These are phyloP conservation scores for Aspergillus tubingensis DNA, from an alignment of 2,329 filamentous ascomycete species.

Conservation along the genomic window DNA sequence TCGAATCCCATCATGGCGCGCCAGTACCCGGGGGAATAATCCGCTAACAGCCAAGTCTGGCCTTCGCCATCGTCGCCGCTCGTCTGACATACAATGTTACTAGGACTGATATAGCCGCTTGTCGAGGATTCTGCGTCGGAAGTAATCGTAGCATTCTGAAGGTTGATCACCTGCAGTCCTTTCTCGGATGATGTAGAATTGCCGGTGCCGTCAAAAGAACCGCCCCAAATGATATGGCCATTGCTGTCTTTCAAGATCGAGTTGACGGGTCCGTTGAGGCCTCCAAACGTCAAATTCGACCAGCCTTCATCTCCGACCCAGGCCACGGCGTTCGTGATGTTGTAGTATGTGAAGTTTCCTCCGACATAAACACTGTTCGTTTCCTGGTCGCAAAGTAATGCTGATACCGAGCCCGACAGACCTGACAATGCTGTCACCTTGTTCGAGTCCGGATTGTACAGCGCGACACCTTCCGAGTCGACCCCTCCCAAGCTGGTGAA, in stretches of 20 bases:
- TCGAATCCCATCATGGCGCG: constrained; percentile 78
- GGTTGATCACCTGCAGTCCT: constrained; percentile 76
- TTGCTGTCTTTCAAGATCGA: constrained; percentile 79
- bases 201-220: constrained; percentile 82
- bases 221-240: constrained; percentile 88
- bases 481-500: constrained; percentile 85
- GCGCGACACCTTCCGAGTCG: constrained; percentile 74
- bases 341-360: constrained; percentile 75
- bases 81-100: constrained; percentile 79
- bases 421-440: constrained; percentile 74
- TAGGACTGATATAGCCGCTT: constrained; percentile 71
- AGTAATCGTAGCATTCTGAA: constrained; percentile 74
- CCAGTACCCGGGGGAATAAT: constrained; percentile 78
- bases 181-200: constrained; percentile 67
- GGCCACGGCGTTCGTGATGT: constrained; percentile 86
- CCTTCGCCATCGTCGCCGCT: constrained; percentile 66
- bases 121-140: constrained; percentile 62
- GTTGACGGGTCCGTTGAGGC: constrained; percentile 89
- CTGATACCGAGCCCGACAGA: constrained; percentile 77
- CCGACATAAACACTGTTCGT: constrained; percentile 85
- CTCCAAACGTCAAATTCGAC: constrained; percentile 82
- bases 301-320: constrained; percentile 72
- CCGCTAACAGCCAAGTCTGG: constrained; percentile 80
- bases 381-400: constrained; percentile 77
- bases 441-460: constrained; percentile 74